phyloP scores from a whole-genome alignment of 768 basidiomycete genomes.

The Boletus subcaerulescens region DNA sequence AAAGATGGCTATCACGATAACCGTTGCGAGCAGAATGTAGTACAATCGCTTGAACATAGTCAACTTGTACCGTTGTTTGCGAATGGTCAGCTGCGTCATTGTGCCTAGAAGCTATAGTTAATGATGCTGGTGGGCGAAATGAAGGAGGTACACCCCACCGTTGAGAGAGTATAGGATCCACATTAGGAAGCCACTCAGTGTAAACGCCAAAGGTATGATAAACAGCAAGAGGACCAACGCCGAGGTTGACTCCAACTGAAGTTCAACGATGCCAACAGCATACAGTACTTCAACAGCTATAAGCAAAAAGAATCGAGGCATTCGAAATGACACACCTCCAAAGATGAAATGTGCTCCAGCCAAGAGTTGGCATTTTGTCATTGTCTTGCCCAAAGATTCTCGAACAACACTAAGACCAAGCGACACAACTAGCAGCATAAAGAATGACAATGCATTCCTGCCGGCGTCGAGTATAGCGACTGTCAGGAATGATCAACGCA shows the following conservation, averaged over 20 bases:
- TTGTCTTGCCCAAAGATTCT: constrained; percentile 79
- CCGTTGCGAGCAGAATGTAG: constrained; percentile 78
- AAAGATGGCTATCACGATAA: constrained; percentile 80
- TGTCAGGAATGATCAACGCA: constrained; percentile 26
- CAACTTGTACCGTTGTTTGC: constrained; percentile 85
- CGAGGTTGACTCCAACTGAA: constrained; percentile 88
- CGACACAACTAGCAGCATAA: constrained; percentile 89
- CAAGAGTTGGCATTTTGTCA: constrained; percentile 80
- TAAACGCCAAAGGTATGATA: constrained; percentile 92
- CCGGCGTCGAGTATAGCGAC: constrained; percentile 96
- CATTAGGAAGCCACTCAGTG: constrained; percentile 90
- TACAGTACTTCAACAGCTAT: constrained; percentile 65
- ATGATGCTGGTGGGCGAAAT: neutral
- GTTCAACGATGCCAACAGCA: constrained; percentile 90
- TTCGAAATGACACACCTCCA: constrained; percentile 61
- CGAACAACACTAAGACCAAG: constrained; percentile 91
- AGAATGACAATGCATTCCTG: constrained; percentile 91
- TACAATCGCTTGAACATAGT: constrained; percentile 87
- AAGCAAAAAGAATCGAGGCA: neutral
- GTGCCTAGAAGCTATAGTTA: constrained; percentile 55
- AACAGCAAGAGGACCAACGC: constrained; percentile 82
- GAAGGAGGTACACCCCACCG: constrained; percentile 44
- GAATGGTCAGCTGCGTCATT: constrained; percentile 76
- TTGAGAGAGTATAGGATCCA: constrained; percentile 95
- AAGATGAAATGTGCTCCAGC: constrained; percentile 89